Conservation (phyloP, 768 basidiomycete genomes). For the Rhodotorula kratochvilovae region DNA sequence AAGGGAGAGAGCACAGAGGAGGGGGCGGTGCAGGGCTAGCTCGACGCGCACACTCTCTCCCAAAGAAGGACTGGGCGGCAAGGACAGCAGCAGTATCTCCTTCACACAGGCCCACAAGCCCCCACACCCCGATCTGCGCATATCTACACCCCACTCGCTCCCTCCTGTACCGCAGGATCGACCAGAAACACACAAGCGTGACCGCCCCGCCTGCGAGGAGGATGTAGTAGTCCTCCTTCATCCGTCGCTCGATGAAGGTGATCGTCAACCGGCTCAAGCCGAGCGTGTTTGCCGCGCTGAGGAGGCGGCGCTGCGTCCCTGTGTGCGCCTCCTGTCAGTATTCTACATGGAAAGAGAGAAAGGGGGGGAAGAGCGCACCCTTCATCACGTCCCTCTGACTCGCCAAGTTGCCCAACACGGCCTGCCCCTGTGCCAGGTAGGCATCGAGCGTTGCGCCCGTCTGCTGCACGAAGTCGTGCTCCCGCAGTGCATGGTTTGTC, state of each 20-base stretch:
- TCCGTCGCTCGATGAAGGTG: conserved; percentile 92
- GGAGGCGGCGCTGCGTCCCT: conserved; percentile 71
- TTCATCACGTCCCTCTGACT: conserved; percentile 91
- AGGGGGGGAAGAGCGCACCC: conserved; percentile 50
- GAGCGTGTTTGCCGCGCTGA: conserved; percentile 88
- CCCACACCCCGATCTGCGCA: too few species aligned
- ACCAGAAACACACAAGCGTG: conserved; percentile 87
- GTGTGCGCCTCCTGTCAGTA: too few species aligned
- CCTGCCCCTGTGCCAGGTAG: conserved; percentile 84
- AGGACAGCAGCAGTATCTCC: too few species aligned
- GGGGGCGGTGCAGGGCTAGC: too few species aligned
- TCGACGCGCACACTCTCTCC: too few species aligned
- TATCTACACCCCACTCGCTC: too few species aligned
- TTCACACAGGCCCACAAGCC: too few species aligned
- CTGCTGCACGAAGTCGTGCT: conserved; percentile 82
- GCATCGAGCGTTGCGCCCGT: conserved; percentile 78
- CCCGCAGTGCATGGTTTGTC: conserved; percentile 74
- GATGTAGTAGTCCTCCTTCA: conserved; percentile 93
- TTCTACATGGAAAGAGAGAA: too few species aligned
- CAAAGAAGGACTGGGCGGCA: too few species aligned
- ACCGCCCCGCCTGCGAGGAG: conserved; percentile 76
- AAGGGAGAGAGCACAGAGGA: too few species aligned
- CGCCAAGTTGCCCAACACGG: conserved; percentile 82
- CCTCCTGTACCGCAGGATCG: conserved; percentile 72
- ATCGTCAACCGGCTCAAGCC: conserved; percentile 92